A percentile compares a stretch with the other conserved stretches of the same genome.
Evolutionary conservation across 1,284 basidiomycete species (phyloP).

Genomic region (Ganoderma sp.): DNA sequence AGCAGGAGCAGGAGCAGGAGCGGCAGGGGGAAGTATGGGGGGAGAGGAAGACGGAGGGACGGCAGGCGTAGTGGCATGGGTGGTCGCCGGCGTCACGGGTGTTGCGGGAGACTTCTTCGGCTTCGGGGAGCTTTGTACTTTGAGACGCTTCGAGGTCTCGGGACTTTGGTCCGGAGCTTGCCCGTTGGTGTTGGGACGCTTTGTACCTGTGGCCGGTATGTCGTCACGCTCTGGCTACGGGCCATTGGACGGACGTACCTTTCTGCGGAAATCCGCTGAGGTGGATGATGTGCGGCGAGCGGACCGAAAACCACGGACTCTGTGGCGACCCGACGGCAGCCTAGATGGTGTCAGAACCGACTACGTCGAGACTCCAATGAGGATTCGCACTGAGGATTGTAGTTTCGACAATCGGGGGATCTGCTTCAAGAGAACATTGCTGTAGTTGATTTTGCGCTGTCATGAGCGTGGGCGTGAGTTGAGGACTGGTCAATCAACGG

Average conservation of each 20-base stretch:
- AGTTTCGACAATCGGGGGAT: slow-evolving; percentile 58
- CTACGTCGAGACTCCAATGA: slow-evolving; percentile 1
- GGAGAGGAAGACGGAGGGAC: slow-evolving; percentile 17
- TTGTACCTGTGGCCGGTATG: slow-evolving; percentile 25
- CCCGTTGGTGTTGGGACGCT: slow-evolving; percentile 29
- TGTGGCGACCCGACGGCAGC: slow-evolving; percentile 45
- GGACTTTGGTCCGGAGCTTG: slow-evolving; percentile 33
- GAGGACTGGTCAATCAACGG: background rate
- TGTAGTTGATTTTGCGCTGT: slow-evolving; percentile 68
- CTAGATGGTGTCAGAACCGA: slow-evolving; percentile 36
- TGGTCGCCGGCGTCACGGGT: slow-evolving; percentile 21
- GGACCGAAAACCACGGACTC: slow-evolving; percentile 62
- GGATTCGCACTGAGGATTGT: slow-evolving; percentile 52
- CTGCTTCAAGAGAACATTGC: slow-evolving; percentile 53
- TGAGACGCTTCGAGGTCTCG: slow-evolving; percentile 36
- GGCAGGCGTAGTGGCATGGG: slow-evolving; percentile 24
- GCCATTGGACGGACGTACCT: slow-evolving; percentile 23
- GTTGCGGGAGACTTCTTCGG: slow-evolving; percentile 28
- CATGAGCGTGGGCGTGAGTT: background rate
- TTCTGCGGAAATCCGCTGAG: slow-evolving; percentile 59
- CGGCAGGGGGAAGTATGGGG: background rate
- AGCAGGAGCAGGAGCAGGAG: background rate
- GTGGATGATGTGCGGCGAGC: slow-evolving; percentile 50
- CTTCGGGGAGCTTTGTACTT: slow-evolving; percentile 30
- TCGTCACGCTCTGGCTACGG: too few species aligned